phyloP scores from a whole-genome alignment of 768 basidiomycete genomes.

The Tylopilus felleus region DNA sequence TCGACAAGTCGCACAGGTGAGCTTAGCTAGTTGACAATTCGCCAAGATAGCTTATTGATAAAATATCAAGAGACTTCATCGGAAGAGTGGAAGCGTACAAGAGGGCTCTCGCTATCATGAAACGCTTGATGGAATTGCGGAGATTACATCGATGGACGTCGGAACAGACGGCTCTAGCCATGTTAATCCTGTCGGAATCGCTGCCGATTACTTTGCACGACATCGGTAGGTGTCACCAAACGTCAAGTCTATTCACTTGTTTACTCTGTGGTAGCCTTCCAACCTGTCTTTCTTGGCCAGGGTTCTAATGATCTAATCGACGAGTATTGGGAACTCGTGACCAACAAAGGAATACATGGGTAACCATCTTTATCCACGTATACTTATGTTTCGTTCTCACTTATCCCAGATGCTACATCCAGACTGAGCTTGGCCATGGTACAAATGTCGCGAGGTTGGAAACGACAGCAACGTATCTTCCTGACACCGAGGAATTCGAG shows the following conservation, averaged over 20 bases:
- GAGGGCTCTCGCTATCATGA: slow-evolving; percentile 51
- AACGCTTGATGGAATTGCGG: slow-evolving; percentile 57
- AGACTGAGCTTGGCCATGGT: slow-evolving; percentile 80
- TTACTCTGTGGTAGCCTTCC: slow-evolving; percentile 42
- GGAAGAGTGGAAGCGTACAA: slow-evolving; percentile 55
- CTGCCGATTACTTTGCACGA: slow-evolving; percentile 46
- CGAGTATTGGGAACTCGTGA: slow-evolving; percentile 49
- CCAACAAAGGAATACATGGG: slow-evolving; percentile 58
- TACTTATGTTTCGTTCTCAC: not conserved
- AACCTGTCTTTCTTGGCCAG: slow-evolving; percentile 64
- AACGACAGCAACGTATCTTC: slow-evolving; percentile 75
- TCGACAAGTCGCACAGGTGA: slow-evolving; percentile 58
- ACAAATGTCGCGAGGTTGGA: slow-evolving; percentile 66
- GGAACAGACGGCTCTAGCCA: slow-evolving; percentile 45
- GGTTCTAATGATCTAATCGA: slow-evolving; percentile 51
- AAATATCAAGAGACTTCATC: slow-evolving; percentile 49
- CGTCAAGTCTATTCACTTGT: slow-evolving; percentile 26
- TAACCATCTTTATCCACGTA: slow-evolving; percentile 11
- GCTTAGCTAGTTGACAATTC: not conserved
- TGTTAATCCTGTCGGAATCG: slow-evolving; percentile 48
- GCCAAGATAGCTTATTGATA: not conserved
- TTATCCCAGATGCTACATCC: slow-evolving; percentile 56
- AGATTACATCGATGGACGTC: slow-evolving; percentile 51
- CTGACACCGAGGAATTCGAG: slow-evolving; percentile 63
- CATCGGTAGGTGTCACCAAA: slow-evolving; percentile 25